phyloP scores from a whole-genome alignment of 2,329 filamentous ascomycete genomes.

The Coccinonectria pachysandricola region DNA sequence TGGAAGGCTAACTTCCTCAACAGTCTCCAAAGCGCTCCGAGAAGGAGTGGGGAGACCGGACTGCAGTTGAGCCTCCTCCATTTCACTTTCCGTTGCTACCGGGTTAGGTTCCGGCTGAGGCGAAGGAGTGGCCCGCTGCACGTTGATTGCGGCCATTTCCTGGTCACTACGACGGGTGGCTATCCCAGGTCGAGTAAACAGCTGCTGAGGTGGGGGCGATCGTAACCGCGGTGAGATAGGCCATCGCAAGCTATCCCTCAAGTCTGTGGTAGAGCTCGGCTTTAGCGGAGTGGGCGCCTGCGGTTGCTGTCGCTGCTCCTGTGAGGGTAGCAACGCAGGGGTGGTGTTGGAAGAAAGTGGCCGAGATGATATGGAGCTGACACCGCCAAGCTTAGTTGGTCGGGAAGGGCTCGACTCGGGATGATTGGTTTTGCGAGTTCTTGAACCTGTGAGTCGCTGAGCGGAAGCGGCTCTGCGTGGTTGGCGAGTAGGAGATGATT shows the following conservation, averaged over 20 bases:
- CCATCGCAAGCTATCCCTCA: slow-evolving; percentile 57
- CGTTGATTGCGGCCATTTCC: slow-evolving; percentile 42
- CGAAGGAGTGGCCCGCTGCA: slow-evolving; percentile 40
- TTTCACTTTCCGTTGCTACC: slow-evolving; percentile 39
- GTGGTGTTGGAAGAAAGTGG: slow-evolving; percentile 58
- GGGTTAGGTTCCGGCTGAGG: slow-evolving; percentile 30
- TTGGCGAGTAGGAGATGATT: slow-evolving; percentile 37
- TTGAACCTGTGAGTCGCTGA: slow-evolving; percentile 28
- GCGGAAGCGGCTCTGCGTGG: slow-evolving; percentile 25
- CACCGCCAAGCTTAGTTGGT: slow-evolving; percentile 36
- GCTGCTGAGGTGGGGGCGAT: slow-evolving; percentile 57
- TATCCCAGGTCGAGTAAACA: slow-evolving; percentile 35
- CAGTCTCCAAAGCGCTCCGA: slow-evolving; percentile 68
- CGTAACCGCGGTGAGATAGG: slow-evolving; percentile 67
- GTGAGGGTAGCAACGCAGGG: slow-evolving; percentile 51
- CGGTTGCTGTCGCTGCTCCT: slow-evolving; percentile 48
- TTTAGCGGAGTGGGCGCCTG: slow-evolving; percentile 58
- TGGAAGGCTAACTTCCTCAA: slow-evolving; percentile 78
- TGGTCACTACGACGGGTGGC: slow-evolving; percentile 37
- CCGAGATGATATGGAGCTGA: slow-evolving; percentile 54
- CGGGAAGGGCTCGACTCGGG: slow-evolving; percentile 56
- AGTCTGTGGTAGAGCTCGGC: slow-evolving; percentile 36
- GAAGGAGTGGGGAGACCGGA: slow-evolving; percentile 50
- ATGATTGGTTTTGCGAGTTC: slow-evolving; percentile 55
- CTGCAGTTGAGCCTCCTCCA: slow-evolving; percentile 36